Evolutionary conservation across 2,329 filamentous ascomycete species (phyloP).

Genomic region (Geosmithia morbida): DNA sequence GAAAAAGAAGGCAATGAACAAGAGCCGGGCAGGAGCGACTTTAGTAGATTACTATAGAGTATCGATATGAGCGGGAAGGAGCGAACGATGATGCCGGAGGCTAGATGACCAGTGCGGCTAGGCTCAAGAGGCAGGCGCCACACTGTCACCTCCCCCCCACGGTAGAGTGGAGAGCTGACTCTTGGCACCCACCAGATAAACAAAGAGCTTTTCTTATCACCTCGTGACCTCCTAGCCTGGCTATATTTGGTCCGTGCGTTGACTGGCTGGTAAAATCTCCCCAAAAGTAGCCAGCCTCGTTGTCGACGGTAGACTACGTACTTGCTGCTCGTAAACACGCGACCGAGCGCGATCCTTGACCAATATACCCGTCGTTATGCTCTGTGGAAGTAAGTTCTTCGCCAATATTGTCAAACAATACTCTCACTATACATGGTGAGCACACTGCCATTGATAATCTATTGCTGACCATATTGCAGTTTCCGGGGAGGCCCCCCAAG

Average conservation of each 20-base stretch:
- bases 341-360: slow-evolving; percentile 1
- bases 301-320: neutral
- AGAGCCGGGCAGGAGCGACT: neutral
- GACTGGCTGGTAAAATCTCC: slow-evolving; percentile 12
- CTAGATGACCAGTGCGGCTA: neutral
- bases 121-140: neutral
- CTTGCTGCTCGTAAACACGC: neutral
- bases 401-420: neutral
- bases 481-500: slow-evolving; percentile 90
- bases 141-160: neutral
- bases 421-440: neutral
- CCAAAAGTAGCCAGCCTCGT: neutral
- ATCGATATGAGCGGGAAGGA: neutral
- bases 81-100: neutral
- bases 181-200: neutral
- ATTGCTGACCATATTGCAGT: slow-evolving; percentile 35
- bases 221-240: slow-evolving; percentile 11
- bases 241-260: slow-evolving; percentile 12
- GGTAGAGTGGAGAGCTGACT: neutral
- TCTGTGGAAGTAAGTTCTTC: slow-evolving; percentile 29
- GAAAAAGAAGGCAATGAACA: neutral
- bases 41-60: neutral
- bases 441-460: neutral
- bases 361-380: slow-evolving; percentile 20
- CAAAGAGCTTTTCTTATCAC: slow-evolving; percentile 9